Base-by-base conservation (phyloP, 1,284 basidiomycete species). In the Heterobasidion annosum region DNA sequence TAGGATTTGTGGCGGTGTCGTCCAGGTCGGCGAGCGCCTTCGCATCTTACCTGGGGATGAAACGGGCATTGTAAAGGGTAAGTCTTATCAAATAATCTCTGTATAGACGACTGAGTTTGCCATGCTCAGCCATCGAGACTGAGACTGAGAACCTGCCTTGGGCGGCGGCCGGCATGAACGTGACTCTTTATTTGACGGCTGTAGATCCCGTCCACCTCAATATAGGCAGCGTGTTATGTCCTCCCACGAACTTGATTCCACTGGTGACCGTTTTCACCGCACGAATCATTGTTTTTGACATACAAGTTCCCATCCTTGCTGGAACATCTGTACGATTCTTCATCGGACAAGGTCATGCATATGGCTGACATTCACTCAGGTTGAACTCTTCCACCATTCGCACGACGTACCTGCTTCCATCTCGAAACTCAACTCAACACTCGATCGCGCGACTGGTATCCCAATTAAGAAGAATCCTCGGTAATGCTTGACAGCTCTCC, bases 361-460 rank as follows among this genome's bases (percentile, higher is more conserved):
- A 42, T 2, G 35, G 13, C 43, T 10, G 19, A 33, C 12, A 45
- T 48, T 10, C 10, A 34, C 43, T 44, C 33, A 92, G 90, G 77
- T 96, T 54, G 94, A 98, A 65, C 72, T 99, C 4, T 98, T 93
- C 73, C 93, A 98, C 67, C 94, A 99, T 67, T 94, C 93, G 1
- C 82, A 85, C 53, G 93, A 98, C 66, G 82, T 97, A 1, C 91
- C 96, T 4, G 95, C 92, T 0, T 90, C 86, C 5, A 80, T 98
- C 52, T 82, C 84, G 4, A 92, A 88, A 62, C 76, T 99, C 34
- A 68, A 92, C 15, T 76, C 86, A 0, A 85, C 83, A 0, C 70
- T 94, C 4, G 95, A 99, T 64, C 79, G 88, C 56, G 71, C 81
- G 1, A 85, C 86, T 9, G 95, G 95, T 0, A 76, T 77, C 48